phyloP scores from a whole-genome alignment of 73 alveolate species.

The Effrenium voratum region DNA sequence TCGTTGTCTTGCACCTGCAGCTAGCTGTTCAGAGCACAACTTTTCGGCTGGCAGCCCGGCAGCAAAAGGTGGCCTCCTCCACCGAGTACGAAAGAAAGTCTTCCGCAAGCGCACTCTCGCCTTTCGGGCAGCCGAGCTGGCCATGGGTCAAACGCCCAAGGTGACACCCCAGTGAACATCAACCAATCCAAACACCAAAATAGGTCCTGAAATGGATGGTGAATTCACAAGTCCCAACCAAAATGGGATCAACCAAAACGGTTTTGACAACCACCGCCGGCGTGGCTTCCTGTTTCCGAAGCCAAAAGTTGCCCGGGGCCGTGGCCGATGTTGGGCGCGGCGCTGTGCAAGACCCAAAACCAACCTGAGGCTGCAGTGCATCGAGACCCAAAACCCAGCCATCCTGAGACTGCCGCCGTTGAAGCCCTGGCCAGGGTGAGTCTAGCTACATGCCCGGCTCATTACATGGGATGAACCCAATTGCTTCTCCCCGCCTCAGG shows the following conservation, averaged over 20 bases:
- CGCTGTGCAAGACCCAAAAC: slow-evolving; percentile 90
- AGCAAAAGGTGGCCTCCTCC: slow-evolving; percentile 54
- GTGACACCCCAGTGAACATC: neutral
- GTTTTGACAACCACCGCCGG: neutral
- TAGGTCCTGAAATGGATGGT: neutral
- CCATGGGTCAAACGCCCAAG: neutral
- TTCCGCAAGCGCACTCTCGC: slow-evolving; percentile 83
- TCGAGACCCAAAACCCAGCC: neutral
- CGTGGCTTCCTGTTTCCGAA: neutral
- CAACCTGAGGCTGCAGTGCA: slow-evolving; percentile 6
- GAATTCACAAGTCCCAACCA: too few species aligned
- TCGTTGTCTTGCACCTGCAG: too few species aligned
- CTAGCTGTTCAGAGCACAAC: too few species aligned
- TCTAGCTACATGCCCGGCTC: neutral
- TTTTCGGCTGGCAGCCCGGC: too few species aligned
- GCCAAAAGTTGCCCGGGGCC: neutral
- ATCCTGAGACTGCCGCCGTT: slow-evolving; percentile 30
- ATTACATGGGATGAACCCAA: neutral
- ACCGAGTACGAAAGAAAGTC: slow-evolving; percentile 67
- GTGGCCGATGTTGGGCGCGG: slow-evolving; percentile 80
- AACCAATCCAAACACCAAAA: neutral
- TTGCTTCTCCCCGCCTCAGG: slow-evolving; percentile 42
- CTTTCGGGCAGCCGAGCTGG: neutral
- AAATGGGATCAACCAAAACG: too few species aligned
- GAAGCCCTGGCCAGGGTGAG: slow-evolving; percentile 49